Evolutionary conservation across 148 eudicot genomes (phyloP), one percentile per base, ranked within the genome.

Genomic region (Rhododendron ovatum): DNA sequence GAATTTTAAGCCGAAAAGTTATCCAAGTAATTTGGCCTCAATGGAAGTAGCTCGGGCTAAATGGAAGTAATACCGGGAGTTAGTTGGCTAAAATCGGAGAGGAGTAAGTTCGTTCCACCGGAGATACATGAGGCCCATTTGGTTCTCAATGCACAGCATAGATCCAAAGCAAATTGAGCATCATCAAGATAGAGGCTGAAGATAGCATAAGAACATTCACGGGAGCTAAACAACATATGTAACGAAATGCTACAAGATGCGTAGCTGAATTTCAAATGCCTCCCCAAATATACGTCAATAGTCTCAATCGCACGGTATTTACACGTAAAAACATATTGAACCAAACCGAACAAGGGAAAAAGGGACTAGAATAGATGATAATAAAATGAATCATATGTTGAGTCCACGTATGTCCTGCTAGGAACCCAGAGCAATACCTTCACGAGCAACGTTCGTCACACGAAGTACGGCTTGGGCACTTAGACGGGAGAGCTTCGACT

Each of bases 381-480:
- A 84, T 51, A 84, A 26, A 78, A 57, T 37, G 78, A 78, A 26
- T 39, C 33, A 81, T 67, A 55, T 5, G 18, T 73, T 30, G 20
- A 30, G n/a, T 47, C 48, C 75, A 24, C 15, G 15, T 67, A 6
- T 67, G 35, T 11, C 73, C 88, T 83, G 87, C 83, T 91, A 90
- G 45, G 91, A 87, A 78, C 91, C 89, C 78, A 78, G 5, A 51
- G 82, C 88, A 75, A 89, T 85, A 80, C 89, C 94, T 61, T 90
- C 94, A 61, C 86, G 92, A 61, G 89, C 86, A 77, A 87, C 67
- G 86, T 81, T 90, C 50, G 95, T 92, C 83, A 91, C 94, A 12
- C 95, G 95, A 82, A 92, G 91, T 15, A 93, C 95, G 47, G 94
- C 93, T 89, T 90, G 96, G 75, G 94, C 96, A 84, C 89, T 91